phyloP scores from a whole-genome alignment of 2,329 filamentous ascomycete species.

The Claviceps purpurea region DNA sequence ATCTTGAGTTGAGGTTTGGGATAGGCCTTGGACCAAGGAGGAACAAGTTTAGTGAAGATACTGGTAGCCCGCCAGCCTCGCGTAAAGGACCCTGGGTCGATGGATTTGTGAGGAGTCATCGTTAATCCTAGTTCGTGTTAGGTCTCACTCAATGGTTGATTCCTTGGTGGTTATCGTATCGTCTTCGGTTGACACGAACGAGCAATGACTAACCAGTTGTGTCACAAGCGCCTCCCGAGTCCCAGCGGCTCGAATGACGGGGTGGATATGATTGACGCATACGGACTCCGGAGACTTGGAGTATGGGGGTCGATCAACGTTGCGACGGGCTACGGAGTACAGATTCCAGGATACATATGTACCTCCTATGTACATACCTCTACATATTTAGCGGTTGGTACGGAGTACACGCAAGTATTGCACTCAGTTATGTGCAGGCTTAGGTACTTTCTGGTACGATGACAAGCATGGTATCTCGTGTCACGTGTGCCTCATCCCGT shows the following conservation, averaged over 20 bases:
- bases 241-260: background rate
- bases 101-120: slow-evolving; percentile 5
- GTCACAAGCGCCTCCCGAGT: background rate
- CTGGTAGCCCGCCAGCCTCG: background rate
- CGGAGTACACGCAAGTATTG: no score
- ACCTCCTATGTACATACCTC: no score
- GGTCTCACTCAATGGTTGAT: background rate
- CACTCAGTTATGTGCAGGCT: no score
- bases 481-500: no score
- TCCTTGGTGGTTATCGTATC: background rate
- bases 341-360: no score
- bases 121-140: slow-evolving; percentile 2
- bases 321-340: no score
- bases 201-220: background rate
- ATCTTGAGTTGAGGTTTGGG: background rate
- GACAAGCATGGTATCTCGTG: no score
- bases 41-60: background rate
- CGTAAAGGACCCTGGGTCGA: background rate
- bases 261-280: background rate
- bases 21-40: background rate
- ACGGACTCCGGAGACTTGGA: background rate
- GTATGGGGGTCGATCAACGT: background rate
- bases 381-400: no score
- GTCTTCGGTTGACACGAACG: background rate
- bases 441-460: no score